Conservation (phyloP, 177 flowering plant species). For the Vitis hybrid region DNA sequence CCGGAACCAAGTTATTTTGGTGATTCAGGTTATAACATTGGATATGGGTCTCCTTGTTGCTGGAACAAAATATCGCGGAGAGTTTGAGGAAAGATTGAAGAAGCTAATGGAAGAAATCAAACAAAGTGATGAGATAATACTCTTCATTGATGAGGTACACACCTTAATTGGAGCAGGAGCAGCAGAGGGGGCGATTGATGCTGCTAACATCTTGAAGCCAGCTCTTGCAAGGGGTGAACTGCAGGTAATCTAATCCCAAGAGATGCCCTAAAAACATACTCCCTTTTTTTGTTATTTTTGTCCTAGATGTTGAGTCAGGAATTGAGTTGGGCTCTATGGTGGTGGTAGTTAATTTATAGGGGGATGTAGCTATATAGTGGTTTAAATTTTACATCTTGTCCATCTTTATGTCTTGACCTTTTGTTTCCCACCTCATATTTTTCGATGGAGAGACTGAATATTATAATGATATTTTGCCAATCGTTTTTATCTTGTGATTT, state of each 20-base stretch:
- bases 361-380: no score
- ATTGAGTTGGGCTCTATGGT: neutral
- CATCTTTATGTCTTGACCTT: no score
- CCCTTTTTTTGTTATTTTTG: neutral
- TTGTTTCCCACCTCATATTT: no score
- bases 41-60: conserved; percentile 82
- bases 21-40: conserved; percentile 63
- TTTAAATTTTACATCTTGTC: no score
- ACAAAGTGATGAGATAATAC: conserved; percentile 64
- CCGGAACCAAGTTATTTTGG: neutral
- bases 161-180: conserved; percentile 87
- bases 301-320: no score
- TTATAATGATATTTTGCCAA: no score
- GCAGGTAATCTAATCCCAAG: conserved; percentile 40
- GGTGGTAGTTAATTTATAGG: no score
- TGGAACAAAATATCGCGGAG: conserved; percentile 78
- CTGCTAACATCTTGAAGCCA: conserved; percentile 84
- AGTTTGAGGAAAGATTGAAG: conserved; percentile 75
- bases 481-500: no score
- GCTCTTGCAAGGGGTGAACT: conserved; percentile 90
- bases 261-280: neutral
- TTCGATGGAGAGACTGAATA: no score
- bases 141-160: conserved; percentile 85
- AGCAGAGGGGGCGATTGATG: conserved; percentile 79
- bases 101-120: conserved; percentile 79